Conservation (phyloP, 331 rosid genomes). For the Spiraea crenata region DNA sequence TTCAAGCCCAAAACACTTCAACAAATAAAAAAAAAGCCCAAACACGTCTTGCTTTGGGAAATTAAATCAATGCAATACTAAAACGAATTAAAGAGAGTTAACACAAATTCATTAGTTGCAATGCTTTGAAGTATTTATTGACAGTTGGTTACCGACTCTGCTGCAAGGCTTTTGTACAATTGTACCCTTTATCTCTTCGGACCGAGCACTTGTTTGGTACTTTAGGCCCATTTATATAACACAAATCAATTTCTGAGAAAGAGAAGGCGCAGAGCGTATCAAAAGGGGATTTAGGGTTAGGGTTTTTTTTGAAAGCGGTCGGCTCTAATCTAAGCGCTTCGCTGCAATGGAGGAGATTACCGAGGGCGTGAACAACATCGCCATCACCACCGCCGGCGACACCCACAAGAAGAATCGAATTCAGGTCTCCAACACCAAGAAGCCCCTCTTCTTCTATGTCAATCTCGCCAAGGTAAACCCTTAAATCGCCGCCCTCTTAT, state of each 20-base stretch:
- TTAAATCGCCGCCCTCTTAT: not conserved
- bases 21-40: no score
- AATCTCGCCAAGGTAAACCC: conserved; percentile 50
- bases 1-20: no score
- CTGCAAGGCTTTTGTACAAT: not conserved
- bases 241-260: not conserved
- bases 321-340: not conserved
- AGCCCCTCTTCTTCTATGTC: conserved; percentile 59
- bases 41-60: no score
- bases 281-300: conserved; percentile 26
- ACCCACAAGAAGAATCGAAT: conserved; percentile 51
- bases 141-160: not conserved
- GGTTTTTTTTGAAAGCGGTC: conserved; percentile 21
- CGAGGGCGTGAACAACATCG: conserved; percentile 40
- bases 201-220: not conserved
- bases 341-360: conserved; percentile 46
- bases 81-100: not conserved
- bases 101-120: not conserved
- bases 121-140: no score
- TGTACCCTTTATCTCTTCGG: not conserved
- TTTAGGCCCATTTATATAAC: not conserved
- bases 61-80: no score
- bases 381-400: conserved; percentile 27
- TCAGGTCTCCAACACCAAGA: conserved; percentile 60
- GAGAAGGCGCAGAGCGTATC: no score